Conservation (phyloP, 805 yeast species). For the Monosporozyma aerobia region DNA sequence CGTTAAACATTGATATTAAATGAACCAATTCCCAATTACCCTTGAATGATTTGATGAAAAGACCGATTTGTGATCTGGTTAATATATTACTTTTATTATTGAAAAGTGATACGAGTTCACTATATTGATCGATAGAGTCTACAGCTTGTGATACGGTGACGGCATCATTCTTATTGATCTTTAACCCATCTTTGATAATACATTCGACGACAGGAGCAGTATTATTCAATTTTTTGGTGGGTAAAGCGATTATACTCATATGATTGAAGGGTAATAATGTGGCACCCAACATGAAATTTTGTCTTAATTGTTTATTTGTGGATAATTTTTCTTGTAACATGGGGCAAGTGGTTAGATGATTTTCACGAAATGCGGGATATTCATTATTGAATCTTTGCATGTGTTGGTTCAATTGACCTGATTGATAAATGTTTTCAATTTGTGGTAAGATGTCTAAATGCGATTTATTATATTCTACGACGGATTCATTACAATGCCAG, state of each 20-base stretch:
- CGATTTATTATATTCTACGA: conserved; percentile 17
- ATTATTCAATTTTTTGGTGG: conserved; percentile 21
- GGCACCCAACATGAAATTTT: conserved; percentile 11
- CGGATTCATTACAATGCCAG: conserved; percentile 23
- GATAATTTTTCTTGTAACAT: conserved; percentile 2
- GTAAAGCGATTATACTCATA: conserved; percentile 17
- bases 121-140: conserved; percentile 23
- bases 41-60: conserved; percentile 45
- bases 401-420: conserved; percentile 11
- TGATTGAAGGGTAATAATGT: conserved; percentile 19
- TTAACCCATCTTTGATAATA: conserved; percentile 61
- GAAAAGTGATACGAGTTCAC: conserved; percentile 21
- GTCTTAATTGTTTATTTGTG: conserved; percentile 10
- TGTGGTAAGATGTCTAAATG: conserved; percentile 9
- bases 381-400: conserved; percentile 6
- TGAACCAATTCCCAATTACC: conserved; percentile 41
- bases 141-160: conserved; percentile 42
- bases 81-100: conserved; percentile 10
- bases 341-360: not conserved
- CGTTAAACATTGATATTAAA: conserved; percentile 28
- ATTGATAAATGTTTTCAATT: conserved; percentile 13
- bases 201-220: conserved; percentile 30
- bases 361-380: conserved; percentile 3
- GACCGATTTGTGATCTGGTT: conserved; percentile 52
- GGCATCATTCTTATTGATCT: conserved; percentile 49